Percentiles rank a stretch among this genome's conserved stretches.
These are phyloP conservation scores for Yarrowia bubula DNA, from an alignment of 805 yeast genomes.

Conservation along the genomic window DNA sequence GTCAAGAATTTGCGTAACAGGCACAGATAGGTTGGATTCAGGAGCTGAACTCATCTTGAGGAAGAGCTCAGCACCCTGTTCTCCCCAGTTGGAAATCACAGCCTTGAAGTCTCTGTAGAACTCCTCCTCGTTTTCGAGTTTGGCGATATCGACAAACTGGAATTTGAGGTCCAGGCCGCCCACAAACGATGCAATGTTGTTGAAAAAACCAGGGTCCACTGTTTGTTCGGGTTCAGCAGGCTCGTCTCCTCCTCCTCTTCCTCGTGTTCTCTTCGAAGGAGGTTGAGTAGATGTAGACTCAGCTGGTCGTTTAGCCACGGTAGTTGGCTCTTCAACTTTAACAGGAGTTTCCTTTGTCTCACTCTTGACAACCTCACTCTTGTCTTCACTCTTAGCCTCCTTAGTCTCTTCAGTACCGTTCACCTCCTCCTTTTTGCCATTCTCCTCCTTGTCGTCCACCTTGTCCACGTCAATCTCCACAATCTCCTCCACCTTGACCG, in stretches of 20 bases:
- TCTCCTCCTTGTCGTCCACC: not conserved
- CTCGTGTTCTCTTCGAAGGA: conserved; percentile 14
- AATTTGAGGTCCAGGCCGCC: not conserved
- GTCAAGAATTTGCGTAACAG: conserved; percentile 22
- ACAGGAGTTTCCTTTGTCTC: not conserved
- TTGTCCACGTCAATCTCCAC: not conserved
- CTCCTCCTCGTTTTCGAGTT: conserved; percentile 5
- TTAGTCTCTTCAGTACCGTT: not conserved
- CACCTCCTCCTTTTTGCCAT: not conserved
- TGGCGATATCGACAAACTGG: not conserved
- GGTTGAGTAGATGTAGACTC: not conserved
- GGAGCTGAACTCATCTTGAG: conserved; percentile 15
- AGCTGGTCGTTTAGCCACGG: not conserved
- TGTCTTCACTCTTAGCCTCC: not conserved
- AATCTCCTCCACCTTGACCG: conserved; percentile 4
- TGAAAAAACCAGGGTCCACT: conserved; percentile 16
- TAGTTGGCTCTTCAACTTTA: not conserved
- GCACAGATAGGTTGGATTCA: conserved; percentile 17
- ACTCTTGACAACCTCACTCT: not conserved
- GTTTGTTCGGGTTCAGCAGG: not conserved
- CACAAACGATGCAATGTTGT: not conserved
- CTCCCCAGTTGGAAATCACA: conserved; percentile 17
- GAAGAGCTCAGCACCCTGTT: conserved; percentile 19
- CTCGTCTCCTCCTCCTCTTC: not conserved
- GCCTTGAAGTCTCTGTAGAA: conserved; percentile 14